Conservation (phyloP, 352 stramenopile species). For the Globisporangium irregulare region DNA sequence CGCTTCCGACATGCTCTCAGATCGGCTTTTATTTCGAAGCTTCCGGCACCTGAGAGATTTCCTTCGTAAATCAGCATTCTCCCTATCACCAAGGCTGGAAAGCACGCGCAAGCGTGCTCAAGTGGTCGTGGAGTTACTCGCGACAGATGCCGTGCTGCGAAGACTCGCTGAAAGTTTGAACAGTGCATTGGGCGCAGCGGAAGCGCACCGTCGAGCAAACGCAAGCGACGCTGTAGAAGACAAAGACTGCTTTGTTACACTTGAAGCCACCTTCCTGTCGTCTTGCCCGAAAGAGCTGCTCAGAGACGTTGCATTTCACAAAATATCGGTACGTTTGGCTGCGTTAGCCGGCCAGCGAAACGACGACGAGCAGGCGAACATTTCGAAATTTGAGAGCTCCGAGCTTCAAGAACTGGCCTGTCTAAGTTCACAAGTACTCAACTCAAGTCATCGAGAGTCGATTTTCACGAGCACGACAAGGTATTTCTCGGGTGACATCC, state of each 20-base stretch:
- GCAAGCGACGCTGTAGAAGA: background rate
- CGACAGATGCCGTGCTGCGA: slow-evolving; percentile 1
- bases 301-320: slow-evolving; percentile 13
- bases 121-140: slow-evolving; percentile 1
- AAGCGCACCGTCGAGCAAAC: background rate
- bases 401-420: slow-evolving; percentile 25
- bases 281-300: slow-evolving; percentile 20
- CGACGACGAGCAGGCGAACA: background rate
- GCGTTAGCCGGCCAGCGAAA: slow-evolving; percentile 13
- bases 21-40: slow-evolving; percentile 1
- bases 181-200: background rate
- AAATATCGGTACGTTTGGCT: slow-evolving; percentile 19
- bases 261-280: slow-evolving; percentile 24
- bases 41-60: slow-evolving; percentile 4
- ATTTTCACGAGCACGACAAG: slow-evolving; percentile 19
- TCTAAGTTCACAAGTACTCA: slow-evolving; percentile 21
- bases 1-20: background rate
- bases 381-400: slow-evolving; percentile 1
- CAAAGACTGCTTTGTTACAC: slow-evolving; percentile 17
- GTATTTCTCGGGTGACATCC: slow-evolving; percentile 21
- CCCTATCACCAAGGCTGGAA: background rate
- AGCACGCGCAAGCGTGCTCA: background rate
- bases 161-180: background rate
- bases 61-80: background rate
- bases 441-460: slow-evolving; percentile 19